Conservation (phyloP, 192 early-diverging fungal genomes). For the Dissophora globulifera region DNA sequence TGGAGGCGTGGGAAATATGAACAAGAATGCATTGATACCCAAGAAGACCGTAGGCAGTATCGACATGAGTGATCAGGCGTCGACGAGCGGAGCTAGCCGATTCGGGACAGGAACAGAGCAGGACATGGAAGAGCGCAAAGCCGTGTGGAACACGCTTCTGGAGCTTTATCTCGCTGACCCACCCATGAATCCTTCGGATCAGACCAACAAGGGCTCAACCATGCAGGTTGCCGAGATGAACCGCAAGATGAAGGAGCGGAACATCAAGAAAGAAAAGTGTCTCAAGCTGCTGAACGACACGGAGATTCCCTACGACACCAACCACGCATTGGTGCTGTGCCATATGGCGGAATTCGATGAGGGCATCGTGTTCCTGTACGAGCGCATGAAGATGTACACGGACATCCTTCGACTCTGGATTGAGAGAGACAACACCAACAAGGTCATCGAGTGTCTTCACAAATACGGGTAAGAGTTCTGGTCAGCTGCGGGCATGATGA, state of each 20-base stretch:
- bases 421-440: conserved; percentile 72
- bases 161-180: conserved; percentile 79
- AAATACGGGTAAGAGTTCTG: conserved; percentile 70
- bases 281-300: conserved; percentile 77
- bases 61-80: conserved; percentile 31
- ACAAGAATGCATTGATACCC: not conserved
- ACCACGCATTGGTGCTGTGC: conserved; percentile 93
- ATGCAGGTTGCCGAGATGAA: conserved; percentile 46
- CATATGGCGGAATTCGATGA: conserved; percentile 85
- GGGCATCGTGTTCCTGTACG: conserved; percentile 89
- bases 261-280: conserved; percentile 66
- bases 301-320: conserved; percentile 80
- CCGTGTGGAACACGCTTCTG: conserved; percentile 91
- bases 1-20: conserved; percentile 3
- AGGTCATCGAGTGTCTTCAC: conserved; percentile 69
- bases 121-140: conserved; percentile 72
- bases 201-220: conserved; percentile 13
- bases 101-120: conserved; percentile 15
- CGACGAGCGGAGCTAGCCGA: conserved; percentile 35
- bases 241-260: conserved; percentile 45
- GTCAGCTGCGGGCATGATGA: no score
- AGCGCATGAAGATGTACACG: conserved; percentile 81
- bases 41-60: conserved; percentile 8
- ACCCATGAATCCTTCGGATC: conserved; percentile 13
- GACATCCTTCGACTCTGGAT: conserved; percentile 80